Evolutionary conservation across 192 early-diverging fungal genomes (phyloP), one percentile per base, ranked within the genome.

Genomic region (Rhizophagus clarus): DNA sequence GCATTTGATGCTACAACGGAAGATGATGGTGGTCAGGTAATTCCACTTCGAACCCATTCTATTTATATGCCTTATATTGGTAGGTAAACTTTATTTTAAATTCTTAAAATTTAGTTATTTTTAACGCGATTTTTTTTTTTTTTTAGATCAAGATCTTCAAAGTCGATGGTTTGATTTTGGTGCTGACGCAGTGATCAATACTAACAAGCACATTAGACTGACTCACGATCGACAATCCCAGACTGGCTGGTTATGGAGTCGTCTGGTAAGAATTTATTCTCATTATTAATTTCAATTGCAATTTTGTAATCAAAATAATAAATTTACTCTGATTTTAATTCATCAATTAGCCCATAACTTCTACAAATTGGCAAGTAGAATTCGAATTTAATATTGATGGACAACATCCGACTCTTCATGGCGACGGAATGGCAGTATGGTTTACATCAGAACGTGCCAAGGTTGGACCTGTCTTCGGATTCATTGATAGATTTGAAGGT

Each of bases 341-440:
- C 3, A 31, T 9, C 1, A 8, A 32, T 64, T 80, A 93, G 90
- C 91, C 92, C n/a, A 80, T 96, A 37, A 90, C 89, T 0, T 72
- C 88, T 75, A 77, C 77, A 24, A 88, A 90, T 47, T 97, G 94
- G 92, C 87, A 94, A 82, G 82, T 98, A 15, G 97, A 99, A 81
- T 95, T 99, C 84, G 94, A 97, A 84, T 97, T 98, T 87, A 92
- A 92, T 74, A 91, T 99, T 12, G 87, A 89, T 66, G 94, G 96
- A 72, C 85, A 89, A 72, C 89, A 91, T 71, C 85, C 90, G 20
- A 89, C 89, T 61, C 86, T 99, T 72, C 94, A 88, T 81, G 98
- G 98, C 34, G 98, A 99, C 81, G 98, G 98, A 9, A 94, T 99
- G 84, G 98, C 96, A 24, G 91, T 99, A 75, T 99, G 96, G 95